phyloP scores from a whole-genome alignment of 257 asterid species.

The Nicotiana attenuata region DNA sequence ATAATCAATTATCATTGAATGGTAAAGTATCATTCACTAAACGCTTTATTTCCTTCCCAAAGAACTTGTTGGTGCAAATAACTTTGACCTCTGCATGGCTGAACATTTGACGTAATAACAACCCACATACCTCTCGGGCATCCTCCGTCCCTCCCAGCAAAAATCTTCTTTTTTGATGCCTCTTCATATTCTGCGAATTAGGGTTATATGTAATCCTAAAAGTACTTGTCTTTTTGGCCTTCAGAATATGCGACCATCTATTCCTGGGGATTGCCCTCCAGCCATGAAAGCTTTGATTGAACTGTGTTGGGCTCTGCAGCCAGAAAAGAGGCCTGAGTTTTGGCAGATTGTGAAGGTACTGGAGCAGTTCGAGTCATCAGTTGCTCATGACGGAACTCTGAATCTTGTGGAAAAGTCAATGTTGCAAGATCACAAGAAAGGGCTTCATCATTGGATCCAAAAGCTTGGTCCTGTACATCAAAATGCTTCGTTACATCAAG shows the following conservation, averaged over 20 bases:
- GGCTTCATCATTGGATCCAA: constrained; percentile 61
- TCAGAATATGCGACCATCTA: constrained; percentile 66
- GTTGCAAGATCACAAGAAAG: constrained; percentile 58
- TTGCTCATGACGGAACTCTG: constrained; percentile 54
- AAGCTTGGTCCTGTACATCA: constrained; percentile 43
- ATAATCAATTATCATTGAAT: neutral
- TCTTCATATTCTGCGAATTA: neutral
- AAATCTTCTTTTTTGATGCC: neutral
- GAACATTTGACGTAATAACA: neutral
- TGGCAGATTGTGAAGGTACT: constrained; percentile 84
- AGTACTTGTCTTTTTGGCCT: constrained; percentile 8
- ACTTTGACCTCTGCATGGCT: neutral
- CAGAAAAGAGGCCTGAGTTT: constrained; percentile 89
- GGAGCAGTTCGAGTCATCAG: constrained; percentile 64
- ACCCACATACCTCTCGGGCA: neutral
- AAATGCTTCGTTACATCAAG: constrained; percentile 8
- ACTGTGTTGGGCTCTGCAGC: constrained; percentile 79
- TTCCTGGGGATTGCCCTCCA: constrained; percentile 58
- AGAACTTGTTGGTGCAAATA: neutral
- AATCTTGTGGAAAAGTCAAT: constrained; percentile 35
- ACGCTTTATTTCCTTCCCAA: neutral
- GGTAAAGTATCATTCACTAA: neutral
- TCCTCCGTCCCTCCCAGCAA: neutral
- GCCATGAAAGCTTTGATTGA: constrained; percentile 78
- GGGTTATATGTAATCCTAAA: neutral